These are phyloP conservation scores for Fragilaria crotonensis DNA, from an alignment of 108 stramenopile genomes.

Conservation along the genomic window DNA sequence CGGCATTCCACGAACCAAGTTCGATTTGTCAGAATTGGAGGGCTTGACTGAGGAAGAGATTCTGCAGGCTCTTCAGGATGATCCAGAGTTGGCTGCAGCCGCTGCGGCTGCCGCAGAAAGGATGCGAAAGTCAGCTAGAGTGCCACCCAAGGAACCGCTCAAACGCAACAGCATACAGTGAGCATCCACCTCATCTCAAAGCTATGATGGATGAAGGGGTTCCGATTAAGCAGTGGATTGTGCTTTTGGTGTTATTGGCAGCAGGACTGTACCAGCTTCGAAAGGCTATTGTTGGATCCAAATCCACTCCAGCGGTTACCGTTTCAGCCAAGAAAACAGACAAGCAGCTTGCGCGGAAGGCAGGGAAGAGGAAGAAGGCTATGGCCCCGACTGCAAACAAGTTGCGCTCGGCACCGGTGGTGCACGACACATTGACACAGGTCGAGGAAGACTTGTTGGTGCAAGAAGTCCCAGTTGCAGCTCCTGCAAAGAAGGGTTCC, in stretches of 20 bases:
- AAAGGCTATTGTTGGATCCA: conserved; percentile 11
- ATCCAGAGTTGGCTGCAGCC: conserved; percentile 32
- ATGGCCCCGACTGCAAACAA: not conserved
- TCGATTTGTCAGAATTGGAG: conserved; percentile 22
- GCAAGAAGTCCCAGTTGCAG: not conserved
- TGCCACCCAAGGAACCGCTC: not conserved
- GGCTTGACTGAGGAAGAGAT: conserved; percentile 27
- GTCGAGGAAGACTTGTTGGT: not conserved
- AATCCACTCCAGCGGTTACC: not conserved
- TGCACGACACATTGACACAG: not conserved
- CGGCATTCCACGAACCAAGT: conserved; percentile 23
- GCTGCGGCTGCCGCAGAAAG: conserved; percentile 13
- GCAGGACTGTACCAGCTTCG: conserved; percentile 19
- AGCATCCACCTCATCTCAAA: conserved; percentile 15
- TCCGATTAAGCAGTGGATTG: conserved; percentile 35
- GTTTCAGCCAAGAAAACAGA: not conserved
- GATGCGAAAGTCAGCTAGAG: not conserved
- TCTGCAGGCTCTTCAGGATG: conserved; percentile 22
- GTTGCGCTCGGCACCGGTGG: not conserved
- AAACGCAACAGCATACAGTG: not conserved
- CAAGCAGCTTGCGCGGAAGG: not conserved
- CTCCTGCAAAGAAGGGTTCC: not conserved
- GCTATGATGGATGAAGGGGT: conserved; percentile 23
- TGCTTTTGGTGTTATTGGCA: conserved; percentile 22
- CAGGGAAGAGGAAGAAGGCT: not conserved